phyloP scores from a whole-genome alignment of 352 stramenopile genomes.

The Globisporangium echinulatum region DNA sequence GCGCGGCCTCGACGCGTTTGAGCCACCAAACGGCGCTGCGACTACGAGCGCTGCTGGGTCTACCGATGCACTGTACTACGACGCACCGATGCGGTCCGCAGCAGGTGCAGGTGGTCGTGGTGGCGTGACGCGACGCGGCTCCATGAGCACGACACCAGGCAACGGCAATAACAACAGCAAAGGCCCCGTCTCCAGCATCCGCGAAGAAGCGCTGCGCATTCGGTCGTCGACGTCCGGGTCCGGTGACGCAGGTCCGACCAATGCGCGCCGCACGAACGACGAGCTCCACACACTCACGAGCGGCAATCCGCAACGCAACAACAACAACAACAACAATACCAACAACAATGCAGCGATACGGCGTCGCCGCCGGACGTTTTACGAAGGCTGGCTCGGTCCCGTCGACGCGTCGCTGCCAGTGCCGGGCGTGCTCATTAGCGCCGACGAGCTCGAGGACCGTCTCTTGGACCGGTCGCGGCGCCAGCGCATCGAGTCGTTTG shows the following conservation, averaged over 20 bases:
- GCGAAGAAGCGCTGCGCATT: slow-evolving; percentile 62
- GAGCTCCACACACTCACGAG: slow-evolving; percentile 19
- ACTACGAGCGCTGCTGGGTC: slow-evolving; percentile 21
- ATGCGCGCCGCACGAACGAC: slow-evolving; percentile 6
- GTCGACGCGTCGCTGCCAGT: slow-evolving; percentile 70
- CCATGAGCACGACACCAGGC: background rate
- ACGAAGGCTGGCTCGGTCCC: slow-evolving; percentile 63
- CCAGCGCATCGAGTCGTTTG: slow-evolving; percentile 34
- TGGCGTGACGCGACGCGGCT: background rate
- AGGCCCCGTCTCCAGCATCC: slow-evolving; percentile 38
- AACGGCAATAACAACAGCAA: background rate
- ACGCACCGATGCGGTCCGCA: slow-evolving; percentile 26
- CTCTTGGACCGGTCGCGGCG: slow-evolving; percentile 32
- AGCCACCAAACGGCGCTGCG: slow-evolving; percentile 14
- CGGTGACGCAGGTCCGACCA: slow-evolving; percentile 13
- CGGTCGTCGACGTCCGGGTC: slow-evolving; percentile 46
- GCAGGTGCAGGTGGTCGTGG: background rate
- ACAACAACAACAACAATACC: no score
- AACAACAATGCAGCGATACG: slow-evolving; percentile 6
- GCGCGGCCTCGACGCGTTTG: slow-evolving; percentile 20
- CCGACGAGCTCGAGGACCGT: slow-evolving; percentile 59
- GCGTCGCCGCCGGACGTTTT: slow-evolving; percentile 36
- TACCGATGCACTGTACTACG: slow-evolving; percentile 26
- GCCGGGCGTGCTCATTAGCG: slow-evolving; percentile 59
- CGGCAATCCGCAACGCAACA: no score